phyloP scores from a whole-genome alignment of 2,329 filamentous ascomycete genomes.

The Xenoacremonium recifei region DNA sequence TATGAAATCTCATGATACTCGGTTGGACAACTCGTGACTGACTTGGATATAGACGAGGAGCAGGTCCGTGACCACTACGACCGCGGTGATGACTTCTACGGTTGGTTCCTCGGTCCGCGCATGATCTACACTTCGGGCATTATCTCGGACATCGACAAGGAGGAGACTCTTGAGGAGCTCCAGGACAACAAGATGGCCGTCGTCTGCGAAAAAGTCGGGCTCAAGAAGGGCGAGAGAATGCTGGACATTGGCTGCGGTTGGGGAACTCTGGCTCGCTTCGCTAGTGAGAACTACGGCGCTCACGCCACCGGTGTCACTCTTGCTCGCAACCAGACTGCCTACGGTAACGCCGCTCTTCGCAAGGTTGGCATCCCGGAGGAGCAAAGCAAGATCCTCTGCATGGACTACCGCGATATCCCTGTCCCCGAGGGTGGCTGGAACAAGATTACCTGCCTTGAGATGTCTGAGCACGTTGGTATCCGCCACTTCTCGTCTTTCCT shows the following conservation, averaged over 20 bases:
- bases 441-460: constrained; percentile 96
- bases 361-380: constrained; percentile 78
- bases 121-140: constrained; percentile 99
- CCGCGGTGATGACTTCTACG: constrained; percentile 96
- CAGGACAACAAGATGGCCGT: constrained; percentile 97
- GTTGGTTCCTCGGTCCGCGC: constrained; percentile 95
- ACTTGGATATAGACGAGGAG: constrained; percentile 64
- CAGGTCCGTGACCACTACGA: constrained; percentile 98
- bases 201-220: constrained; percentile 92
- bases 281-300: constrained; percentile 87
- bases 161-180: constrained; percentile 90
- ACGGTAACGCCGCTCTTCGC: constrained; percentile 89
- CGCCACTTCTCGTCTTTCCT: constrained; percentile 81
- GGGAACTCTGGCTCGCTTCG: constrained; percentile 93
- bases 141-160: constrained; percentile 81
- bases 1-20: not conserved
- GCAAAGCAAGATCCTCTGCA: constrained; percentile 90
- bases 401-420: constrained; percentile 95
- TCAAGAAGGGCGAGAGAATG: constrained; percentile 77
- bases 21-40: constrained; percentile 6
- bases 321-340: constrained; percentile 92
- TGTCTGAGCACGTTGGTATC: constrained; percentile 98
- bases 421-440: constrained; percentile 69
- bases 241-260: constrained; percentile 97
- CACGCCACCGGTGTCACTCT: constrained; percentile 87